Percentiles rank a stretch among this genome's conserved stretches.
phyloP scores from a whole-genome alignment of 805 yeast species.

The Hanseniaspora occidentalis region DNA sequence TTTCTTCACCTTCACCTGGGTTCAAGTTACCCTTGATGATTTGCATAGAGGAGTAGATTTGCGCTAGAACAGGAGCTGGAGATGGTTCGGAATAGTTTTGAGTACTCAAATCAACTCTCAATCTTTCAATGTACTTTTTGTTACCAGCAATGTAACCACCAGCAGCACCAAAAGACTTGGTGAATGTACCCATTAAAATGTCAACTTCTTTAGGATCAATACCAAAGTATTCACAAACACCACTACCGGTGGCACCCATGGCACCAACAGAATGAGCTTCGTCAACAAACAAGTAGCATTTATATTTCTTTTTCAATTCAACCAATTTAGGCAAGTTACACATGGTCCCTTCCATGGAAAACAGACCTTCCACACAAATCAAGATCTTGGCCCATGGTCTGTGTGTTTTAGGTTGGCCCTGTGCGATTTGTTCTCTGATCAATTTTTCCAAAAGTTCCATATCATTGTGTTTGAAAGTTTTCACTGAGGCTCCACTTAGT shows the following conservation, averaged over 20 bases:
- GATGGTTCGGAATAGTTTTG: slow-evolving; percentile 72
- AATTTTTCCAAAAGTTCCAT: slow-evolving; percentile 67
- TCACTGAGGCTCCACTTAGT: slow-evolving; percentile 83
- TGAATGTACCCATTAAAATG: slow-evolving; percentile 92
- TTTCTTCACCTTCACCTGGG: slow-evolving; percentile 88
- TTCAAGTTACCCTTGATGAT: slow-evolving; percentile 71
- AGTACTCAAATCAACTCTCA: slow-evolving; percentile 62
- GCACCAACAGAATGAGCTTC: slow-evolving; percentile 99
- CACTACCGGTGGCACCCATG: slow-evolving; percentile 88
- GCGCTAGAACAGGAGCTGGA: slow-evolving; percentile 86
- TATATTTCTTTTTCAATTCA: slow-evolving; percentile 68
- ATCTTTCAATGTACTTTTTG: slow-evolving; percentile 53
- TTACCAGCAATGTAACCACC: slow-evolving; percentile 93
- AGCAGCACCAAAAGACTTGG: slow-evolving; percentile 96
- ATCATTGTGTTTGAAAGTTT: slow-evolving; percentile 85
- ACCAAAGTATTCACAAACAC: slow-evolving; percentile 88
- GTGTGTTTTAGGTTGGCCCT: slow-evolving; percentile 90
- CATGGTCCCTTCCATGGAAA: slow-evolving; percentile 87
- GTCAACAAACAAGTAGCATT: slow-evolving; percentile 82
- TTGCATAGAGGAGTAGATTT: slow-evolving; percentile 66
- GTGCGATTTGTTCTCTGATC: slow-evolving; percentile 72
- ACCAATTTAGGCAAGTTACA: slow-evolving; percentile 68
- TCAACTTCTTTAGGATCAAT: slow-evolving; percentile 69
- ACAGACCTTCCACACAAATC: slow-evolving; percentile 84
- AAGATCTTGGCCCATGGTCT: slow-evolving; percentile 90